Evolutionary conservation across 2,329 filamentous ascomycete species (phyloP).

Genomic region (Trichoderma aggressivum): DNA sequence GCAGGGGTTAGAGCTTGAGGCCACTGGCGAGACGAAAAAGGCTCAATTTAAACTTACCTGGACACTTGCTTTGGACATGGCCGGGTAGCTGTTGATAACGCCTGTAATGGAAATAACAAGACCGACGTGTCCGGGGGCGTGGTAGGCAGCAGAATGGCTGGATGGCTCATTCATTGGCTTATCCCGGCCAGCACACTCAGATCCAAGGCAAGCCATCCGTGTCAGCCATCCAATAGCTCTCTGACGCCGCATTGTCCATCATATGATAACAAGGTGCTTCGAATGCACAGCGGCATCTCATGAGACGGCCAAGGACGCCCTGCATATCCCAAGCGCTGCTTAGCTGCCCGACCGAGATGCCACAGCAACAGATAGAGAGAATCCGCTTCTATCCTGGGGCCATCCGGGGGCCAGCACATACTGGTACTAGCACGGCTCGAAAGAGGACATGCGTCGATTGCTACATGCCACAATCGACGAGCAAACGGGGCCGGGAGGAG

Average conservation of each 20-base stretch:
- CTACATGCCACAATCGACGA: background rate
- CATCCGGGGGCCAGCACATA: background rate
- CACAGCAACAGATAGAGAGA: background rate
- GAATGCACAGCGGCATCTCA: background rate
- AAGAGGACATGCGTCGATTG: background rate
- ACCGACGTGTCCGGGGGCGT: background rate
- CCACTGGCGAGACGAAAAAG: background rate
- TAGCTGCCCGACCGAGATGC: slow-evolving; percentile 4
- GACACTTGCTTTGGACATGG: background rate
- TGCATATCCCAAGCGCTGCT: background rate
- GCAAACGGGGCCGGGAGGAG: slow-evolving; percentile 3
- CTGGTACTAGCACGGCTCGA: background rate
- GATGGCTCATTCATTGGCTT: background rate
- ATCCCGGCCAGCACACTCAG: background rate
- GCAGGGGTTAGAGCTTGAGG: background rate
- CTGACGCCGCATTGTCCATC: background rate
- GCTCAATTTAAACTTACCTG: background rate
- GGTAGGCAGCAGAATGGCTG: background rate
- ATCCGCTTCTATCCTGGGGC: background rate
- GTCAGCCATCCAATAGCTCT: background rate
- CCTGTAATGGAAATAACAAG: background rate
- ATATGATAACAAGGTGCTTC: background rate
- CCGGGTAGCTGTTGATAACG: background rate
- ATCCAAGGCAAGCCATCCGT: background rate
- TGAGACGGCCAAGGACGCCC: background rate